Conservation (phyloP, 805 yeast genomes). For the Priceomyces medius region DNA sequence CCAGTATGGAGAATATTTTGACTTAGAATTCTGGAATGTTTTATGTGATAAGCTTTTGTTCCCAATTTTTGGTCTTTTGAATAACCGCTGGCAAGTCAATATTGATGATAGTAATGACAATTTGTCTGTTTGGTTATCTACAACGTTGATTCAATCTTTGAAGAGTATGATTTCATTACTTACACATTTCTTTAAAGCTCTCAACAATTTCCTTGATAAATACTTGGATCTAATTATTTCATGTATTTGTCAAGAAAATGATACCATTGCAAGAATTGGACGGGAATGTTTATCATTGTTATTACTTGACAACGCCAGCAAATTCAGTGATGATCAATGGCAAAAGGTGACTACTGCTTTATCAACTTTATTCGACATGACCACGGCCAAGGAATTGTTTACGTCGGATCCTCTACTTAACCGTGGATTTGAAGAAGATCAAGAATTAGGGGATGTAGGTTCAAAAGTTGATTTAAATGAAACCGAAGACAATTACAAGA, state of each 20-base stretch:
- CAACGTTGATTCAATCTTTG: constrained; percentile 93
- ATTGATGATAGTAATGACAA: constrained; percentile 75
- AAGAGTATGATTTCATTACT: constrained; percentile 83
- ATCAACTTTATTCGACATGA: constrained; percentile 66
- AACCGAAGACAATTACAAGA: constrained; percentile 10
- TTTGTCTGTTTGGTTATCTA: constrained; percentile 91
- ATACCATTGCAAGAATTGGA: constrained; percentile 93
- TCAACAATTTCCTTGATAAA: constrained; percentile 73
- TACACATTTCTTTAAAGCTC: constrained; percentile 74
- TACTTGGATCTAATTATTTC: constrained; percentile 75
- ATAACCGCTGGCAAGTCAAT: constrained; percentile 70
- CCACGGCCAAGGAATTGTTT: constrained; percentile 85
- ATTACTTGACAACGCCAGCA: constrained; percentile 68
- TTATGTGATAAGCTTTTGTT: constrained; percentile 76
- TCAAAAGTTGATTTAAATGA: constrained; percentile 12
- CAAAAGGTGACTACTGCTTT: constrained; percentile 62
- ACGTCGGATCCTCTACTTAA: constrained; percentile 50
- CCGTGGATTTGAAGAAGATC: constrained; percentile 19
- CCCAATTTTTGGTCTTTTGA: constrained; percentile 84
- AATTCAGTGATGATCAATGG: constrained; percentile 75
- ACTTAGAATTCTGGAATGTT: constrained; percentile 75
- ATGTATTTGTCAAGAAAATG: constrained; percentile 95
- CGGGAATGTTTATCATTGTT: constrained; percentile 82
- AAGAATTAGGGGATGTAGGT: constrained; percentile 30
- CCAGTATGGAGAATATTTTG: constrained; percentile 76